Base-by-base conservation (phyloP, 257 asterid genomes). In the Solanum tarapatanum region DNA sequence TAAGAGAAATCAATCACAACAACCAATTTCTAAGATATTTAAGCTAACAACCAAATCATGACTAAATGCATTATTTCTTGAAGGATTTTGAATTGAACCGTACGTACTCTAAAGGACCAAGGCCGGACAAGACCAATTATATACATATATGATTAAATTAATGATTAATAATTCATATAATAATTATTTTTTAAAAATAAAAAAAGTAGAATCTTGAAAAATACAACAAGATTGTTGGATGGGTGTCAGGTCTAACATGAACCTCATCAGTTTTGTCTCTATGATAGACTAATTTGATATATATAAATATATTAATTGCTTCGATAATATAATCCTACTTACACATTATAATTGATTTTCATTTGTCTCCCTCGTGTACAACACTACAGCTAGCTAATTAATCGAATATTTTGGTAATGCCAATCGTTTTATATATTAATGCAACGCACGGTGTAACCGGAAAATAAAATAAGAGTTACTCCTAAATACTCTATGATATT, bases 381-480 rank as follows among this genome's bases (percentile, higher is more conserved):
- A 82, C 95, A 92, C 85, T 82, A 89, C 93, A 90, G 93, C 93
- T 90, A 91, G 86, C 91, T 89, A 91, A 92, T 90, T 90, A 88
- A 84, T 84, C 88, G 90, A 89, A 68, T 88, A 88, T 74, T 83
- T 86, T 62, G 85, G 69, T 45, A 17, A 82, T 48, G 82, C 21
- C 83, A 82, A 84, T 43, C 51, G 72, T 39, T 39, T 82, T 26
- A 68, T 26, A 68, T 26, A 64, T 60, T 35, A 70, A 72, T 72
- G 48, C 39, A 89, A 89, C 80, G 89, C 89, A 87, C 64, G 84
- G 69, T 82, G 19, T 82, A 28, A 48, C 51, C 11, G 69, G 43
- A 48, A 74, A 82, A 45, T 45, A 16, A 48, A 48, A 80, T 39
- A n/a, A 24, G 36, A 41, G 8, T 41, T n/a, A 12, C 37, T 11